A percentile compares a stretch with the other conserved stretches of the same genome.
Conservation (phyloP, 2,329 filamentous ascomycete species). For the Pseudogymnoascus sp. region DNA sequence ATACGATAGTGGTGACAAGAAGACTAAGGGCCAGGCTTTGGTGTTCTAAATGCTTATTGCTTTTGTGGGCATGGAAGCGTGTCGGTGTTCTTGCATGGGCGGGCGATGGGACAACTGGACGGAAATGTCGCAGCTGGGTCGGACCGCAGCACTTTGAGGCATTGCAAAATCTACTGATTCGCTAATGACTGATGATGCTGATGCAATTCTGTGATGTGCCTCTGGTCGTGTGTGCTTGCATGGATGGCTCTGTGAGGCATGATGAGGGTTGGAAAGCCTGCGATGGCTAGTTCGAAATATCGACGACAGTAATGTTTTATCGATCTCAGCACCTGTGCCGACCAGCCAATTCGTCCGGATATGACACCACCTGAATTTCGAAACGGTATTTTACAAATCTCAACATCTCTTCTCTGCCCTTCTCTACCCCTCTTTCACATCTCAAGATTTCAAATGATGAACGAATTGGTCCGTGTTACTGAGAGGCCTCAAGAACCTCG, state of each 20-base stretch:
- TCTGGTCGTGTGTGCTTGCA: background rate
- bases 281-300: background rate
- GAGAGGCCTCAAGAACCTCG: conserved; percentile 7
- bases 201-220: conserved; percentile 9
- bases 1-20: conserved; percentile 90
- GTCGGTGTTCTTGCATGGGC: conserved; percentile 7
- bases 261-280: background rate
- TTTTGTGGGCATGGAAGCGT: conserved; percentile 8
- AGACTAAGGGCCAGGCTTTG: conserved; percentile 99
- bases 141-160: conserved; percentile 9
- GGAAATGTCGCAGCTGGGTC: conserved; percentile 8
- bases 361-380: background rate
- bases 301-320: background rate
- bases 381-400: background rate
- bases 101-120: background rate
- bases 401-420: background rate
- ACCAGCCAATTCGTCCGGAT: background rate
- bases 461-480: conserved; percentile 11
- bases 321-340: background rate
- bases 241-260: conserved; percentile 1
- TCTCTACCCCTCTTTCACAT: background rate
- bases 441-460: conserved; percentile 8
- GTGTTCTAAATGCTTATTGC: conserved; percentile 78
- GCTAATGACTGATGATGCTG: conserved; percentile 9
- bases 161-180: conserved; percentile 11